These are phyloP conservation scores for Leucaena leucocephala DNA, from an alignment of 306 rosid species.

Conservation along the genomic window DNA sequence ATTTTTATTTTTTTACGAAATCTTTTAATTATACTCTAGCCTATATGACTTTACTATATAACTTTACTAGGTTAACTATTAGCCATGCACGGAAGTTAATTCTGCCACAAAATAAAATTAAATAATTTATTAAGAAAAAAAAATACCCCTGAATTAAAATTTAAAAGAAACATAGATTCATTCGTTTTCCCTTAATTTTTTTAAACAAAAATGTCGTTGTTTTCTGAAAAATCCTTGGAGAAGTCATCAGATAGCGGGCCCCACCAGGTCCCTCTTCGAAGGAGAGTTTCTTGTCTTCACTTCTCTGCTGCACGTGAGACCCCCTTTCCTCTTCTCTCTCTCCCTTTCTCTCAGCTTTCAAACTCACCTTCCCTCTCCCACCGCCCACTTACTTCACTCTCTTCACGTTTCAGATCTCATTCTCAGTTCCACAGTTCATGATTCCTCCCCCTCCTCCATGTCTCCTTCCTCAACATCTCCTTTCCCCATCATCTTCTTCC, in stretches of 20 bases:
- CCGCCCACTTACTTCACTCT: conserved; percentile 17
- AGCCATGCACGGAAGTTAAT: no score
- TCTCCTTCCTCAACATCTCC: background rate
- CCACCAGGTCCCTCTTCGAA: background rate
- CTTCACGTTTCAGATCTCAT: conserved; percentile 33
- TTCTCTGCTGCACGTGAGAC: conserved; percentile 58
- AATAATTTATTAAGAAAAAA: no score
- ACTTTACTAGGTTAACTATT: no score
- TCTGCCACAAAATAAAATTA: no score
- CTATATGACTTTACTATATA: no score
- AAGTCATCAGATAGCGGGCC: conserved; percentile 12
- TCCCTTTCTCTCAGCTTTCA: conserved; percentile 9
- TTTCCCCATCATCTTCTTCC: background rate
- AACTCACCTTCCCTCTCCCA: conserved; percentile 29
- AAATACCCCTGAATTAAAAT: no score
- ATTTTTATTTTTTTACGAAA: no score
- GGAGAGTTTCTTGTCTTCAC: conserved; percentile 44
- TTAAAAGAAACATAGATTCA: no score
- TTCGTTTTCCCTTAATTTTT: no score
- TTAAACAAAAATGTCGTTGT: no score
- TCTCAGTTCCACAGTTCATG: conserved; percentile 4
- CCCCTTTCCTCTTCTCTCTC: conserved; percentile 6
- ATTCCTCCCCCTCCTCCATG: background rate
- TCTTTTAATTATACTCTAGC: no score
- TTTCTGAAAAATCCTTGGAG: background rate